phyloP scores from a whole-genome alignment of 768 basidiomycete species.

The Lentinula guzmanii region DNA sequence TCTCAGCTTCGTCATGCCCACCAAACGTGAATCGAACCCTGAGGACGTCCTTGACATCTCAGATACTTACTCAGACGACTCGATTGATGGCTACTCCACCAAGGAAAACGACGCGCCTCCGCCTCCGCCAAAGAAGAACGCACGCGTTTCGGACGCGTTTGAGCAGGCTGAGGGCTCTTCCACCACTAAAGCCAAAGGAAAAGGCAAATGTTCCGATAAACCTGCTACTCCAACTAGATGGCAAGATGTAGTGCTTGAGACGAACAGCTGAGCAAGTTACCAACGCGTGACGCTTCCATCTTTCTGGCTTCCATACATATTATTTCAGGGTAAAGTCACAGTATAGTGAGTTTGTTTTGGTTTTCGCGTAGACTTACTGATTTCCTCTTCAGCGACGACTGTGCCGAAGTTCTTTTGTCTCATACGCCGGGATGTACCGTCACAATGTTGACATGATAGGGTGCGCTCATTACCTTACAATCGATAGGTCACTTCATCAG shows the following conservation, averaged over 20 bases:
- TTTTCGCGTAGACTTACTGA: too few species aligned
- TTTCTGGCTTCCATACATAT: not conserved
- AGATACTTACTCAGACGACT: not conserved
- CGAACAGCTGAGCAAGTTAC: not conserved
- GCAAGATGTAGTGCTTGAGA: not conserved
- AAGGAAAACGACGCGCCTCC: slow-evolving; percentile 14
- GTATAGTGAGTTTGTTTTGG: too few species aligned
- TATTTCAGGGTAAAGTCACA: too few species aligned
- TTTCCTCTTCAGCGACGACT: too few species aligned
- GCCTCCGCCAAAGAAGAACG: slow-evolving; percentile 22
- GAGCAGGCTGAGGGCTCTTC: slow-evolving; percentile 4
- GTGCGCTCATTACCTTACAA: not conserved
- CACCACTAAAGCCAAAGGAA: not conserved
- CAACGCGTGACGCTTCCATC: too few species aligned
- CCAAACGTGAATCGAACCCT: not conserved
- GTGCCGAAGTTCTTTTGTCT: too few species aligned
- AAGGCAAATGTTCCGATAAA: not conserved
- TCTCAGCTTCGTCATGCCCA: not conserved
- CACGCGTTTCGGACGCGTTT: slow-evolving; percentile 19
- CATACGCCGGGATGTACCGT: too few species aligned
- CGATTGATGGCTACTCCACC: slow-evolving; percentile 5
- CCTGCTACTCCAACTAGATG: not conserved
- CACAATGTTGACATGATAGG: too few species aligned
- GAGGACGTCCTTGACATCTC: slow-evolving; percentile 12
- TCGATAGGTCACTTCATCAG: not conserved